A percentile compares a stretch with the other conserved stretches of the same genome.
These are phyloP conservation scores for Agapanthus africanus DNA, from an alignment of 106 monocot species.

Conservation along the genomic window DNA sequence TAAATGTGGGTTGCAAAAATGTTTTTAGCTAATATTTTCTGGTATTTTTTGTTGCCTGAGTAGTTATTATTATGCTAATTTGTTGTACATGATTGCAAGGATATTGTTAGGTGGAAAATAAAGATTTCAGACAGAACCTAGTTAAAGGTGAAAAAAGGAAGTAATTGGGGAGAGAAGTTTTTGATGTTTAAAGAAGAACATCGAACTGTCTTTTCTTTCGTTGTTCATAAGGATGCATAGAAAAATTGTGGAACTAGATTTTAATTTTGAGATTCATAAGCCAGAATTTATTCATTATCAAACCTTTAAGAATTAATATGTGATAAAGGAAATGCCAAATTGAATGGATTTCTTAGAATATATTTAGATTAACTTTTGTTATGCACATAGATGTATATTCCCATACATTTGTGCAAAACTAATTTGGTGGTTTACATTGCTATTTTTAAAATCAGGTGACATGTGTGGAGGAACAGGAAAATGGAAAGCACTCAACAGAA, in stretches of 20 bases:
- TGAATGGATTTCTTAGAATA: neutral
- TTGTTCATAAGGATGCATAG: neutral
- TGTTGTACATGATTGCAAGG: too few relatives aligned
- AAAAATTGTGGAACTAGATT: slow-evolving; percentile 1
- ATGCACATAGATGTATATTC: neutral
- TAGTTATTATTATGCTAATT: too few relatives aligned
- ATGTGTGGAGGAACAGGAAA: slow-evolving; percentile 98
- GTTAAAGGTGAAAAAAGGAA: too few relatives aligned
- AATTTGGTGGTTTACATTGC: neutral
- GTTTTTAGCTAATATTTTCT: too few relatives aligned
- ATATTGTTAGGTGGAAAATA: too few relatives aligned
- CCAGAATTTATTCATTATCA: neutral
- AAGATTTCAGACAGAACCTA: too few relatives aligned
- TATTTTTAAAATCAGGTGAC: slow-evolving; percentile 45
- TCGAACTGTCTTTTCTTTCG: neutral
- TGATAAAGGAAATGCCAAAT: neutral
- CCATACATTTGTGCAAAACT: neutral
- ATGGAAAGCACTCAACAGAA: slow-evolving; percentile 96
- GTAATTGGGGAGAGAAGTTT: too few relatives aligned
- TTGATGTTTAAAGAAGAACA: neutral
- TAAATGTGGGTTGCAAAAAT: too few relatives aligned
- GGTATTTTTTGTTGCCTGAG: too few relatives aligned
- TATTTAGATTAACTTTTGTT: neutral
- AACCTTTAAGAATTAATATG: neutral
- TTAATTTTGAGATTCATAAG: neutral